These are phyloP conservation scores for Saxophila tyrrhenica DNA, from an alignment of 495 filamentous ascomycete species.

Conservation along the genomic window DNA sequence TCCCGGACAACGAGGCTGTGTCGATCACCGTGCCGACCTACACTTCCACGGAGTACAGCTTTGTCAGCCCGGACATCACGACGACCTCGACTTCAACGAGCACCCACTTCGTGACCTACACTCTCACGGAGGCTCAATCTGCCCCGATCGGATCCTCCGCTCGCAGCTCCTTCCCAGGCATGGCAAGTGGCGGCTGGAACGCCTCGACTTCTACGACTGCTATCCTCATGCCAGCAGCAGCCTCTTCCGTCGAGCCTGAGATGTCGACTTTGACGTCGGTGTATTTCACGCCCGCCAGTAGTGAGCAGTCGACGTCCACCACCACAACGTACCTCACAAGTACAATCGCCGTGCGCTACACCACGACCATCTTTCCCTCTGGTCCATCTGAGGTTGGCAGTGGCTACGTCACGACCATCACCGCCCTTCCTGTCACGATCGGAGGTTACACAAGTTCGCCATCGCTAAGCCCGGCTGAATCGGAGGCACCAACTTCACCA, in stretches of 20 bases:
- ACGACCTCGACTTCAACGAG: conserved; percentile 15
- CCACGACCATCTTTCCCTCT: neutral
- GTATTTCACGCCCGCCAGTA: neutral
- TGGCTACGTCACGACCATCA: conserved; percentile 1
- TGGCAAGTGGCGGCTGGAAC: conserved; percentile 3
- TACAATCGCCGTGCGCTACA: neutral
- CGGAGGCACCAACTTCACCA: neutral
- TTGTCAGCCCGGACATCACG: neutral
- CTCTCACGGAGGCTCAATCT: conserved; percentile 3
- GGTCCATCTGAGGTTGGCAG: neutral
- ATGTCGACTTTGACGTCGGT: neutral
- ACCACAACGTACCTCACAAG: neutral
- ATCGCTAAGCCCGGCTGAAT: neutral
- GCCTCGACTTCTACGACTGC: neutral
- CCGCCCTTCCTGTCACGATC: conserved; percentile 1
- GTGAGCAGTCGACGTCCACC: neutral
- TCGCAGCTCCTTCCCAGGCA: conserved; percentile 3
- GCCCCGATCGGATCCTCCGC: neutral
- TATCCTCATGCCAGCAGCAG: neutral
- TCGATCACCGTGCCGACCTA: conserved; percentile 8
- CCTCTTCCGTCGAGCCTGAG: neutral
- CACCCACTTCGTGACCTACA: conserved; percentile 10
- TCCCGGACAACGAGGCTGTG: too few species aligned
- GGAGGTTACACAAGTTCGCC: neutral
- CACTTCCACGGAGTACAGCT: conserved; percentile 12